Percentiles rank a stretch among this genome's conserved stretches.
These are phyloP conservation scores for Wallacemonas sp. DNA, from an alignment of 208 protist genomes.

Conservation along the genomic window DNA sequence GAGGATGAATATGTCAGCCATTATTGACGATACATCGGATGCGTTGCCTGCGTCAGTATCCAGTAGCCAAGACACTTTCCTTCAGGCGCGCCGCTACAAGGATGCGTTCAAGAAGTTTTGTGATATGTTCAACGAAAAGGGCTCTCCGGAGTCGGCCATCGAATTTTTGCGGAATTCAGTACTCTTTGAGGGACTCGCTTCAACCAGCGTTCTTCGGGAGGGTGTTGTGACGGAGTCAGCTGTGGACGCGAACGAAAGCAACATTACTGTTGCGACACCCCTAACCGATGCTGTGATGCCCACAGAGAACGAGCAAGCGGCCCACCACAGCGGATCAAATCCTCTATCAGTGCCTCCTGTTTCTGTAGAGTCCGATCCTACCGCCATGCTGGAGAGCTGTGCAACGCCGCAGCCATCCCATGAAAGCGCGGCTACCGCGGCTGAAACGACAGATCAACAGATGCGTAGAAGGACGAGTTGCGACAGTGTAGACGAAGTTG, in stretches of 20 bases:
- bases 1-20: neutral
- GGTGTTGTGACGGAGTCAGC: too few species aligned
- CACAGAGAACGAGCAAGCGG: too few species aligned
- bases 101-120: constrained; percentile 72
- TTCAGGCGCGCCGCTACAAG: constrained; percentile 63
- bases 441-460: too few species aligned
- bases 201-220: neutral
- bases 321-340: too few species aligned
- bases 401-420: too few species aligned
- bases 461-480: too few species aligned
- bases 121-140: constrained; percentile 68
- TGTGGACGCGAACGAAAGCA: too few species aligned
- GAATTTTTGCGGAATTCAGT: constrained; percentile 51
- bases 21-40: neutral
- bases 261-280: too few species aligned
- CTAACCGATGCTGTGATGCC: too few species aligned
- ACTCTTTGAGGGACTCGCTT: constrained; percentile 11
- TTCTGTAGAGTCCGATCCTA: too few species aligned
- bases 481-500: constrained; percentile 10
- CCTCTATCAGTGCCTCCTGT: too few species aligned
- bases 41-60: neutral
- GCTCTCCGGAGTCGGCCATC: constrained; percentile 43
- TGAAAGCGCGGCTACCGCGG: neutral
- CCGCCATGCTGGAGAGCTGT: too few species aligned
- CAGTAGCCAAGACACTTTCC: constrained; percentile 30